Evolutionary conservation across 2,329 filamentous ascomycete genomes (phyloP).

Genomic region (Colletotrichum somersetense): DNA sequence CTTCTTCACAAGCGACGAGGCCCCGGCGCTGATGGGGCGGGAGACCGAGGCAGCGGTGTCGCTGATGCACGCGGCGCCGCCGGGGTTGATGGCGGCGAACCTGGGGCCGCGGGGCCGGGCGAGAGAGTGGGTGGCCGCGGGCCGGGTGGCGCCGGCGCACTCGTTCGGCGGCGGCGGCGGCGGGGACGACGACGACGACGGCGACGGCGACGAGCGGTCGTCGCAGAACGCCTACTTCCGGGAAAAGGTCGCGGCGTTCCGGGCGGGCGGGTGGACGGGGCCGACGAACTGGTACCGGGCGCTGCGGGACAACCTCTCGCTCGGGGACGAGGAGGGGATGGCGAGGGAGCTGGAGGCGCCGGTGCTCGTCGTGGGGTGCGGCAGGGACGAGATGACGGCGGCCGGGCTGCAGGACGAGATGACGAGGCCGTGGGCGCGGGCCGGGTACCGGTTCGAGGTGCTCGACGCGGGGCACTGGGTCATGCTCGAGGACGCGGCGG

Average conservation of each 20-base stretch:
- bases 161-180: neutral
- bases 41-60: conserved; percentile 22
- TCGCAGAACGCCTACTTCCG: neutral
- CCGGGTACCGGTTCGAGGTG: conserved; percentile 26
- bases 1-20: conserved; percentile 27
- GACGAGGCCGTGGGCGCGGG: conserved; percentile 34
- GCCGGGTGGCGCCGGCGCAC: conserved; percentile 1
- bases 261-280: conserved; percentile 19
- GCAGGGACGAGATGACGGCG: conserved; percentile 31
- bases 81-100: conserved; percentile 30
- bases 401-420: conserved; percentile 23
- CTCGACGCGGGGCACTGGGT: conserved; percentile 36
- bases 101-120: conserved; percentile 16
- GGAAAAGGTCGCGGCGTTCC: conserved; percentile 10
- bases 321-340: conserved; percentile 25
- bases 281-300: conserved; percentile 37
- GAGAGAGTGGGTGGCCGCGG: conserved; percentile 19
- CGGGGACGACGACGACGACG: neutral
- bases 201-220: neutral
- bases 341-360: conserved; percentile 14
- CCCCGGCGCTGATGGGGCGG: conserved; percentile 15
- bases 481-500: conserved; percentile 24
- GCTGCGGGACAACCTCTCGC: conserved; percentile 24
- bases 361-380: conserved; percentile 25
- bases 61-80: conserved; percentile 34